These are phyloP conservation scores for Ascochyta pisi DNA, from an alignment of 2,329 filamentous ascomycete species.

Conservation along the genomic window DNA sequence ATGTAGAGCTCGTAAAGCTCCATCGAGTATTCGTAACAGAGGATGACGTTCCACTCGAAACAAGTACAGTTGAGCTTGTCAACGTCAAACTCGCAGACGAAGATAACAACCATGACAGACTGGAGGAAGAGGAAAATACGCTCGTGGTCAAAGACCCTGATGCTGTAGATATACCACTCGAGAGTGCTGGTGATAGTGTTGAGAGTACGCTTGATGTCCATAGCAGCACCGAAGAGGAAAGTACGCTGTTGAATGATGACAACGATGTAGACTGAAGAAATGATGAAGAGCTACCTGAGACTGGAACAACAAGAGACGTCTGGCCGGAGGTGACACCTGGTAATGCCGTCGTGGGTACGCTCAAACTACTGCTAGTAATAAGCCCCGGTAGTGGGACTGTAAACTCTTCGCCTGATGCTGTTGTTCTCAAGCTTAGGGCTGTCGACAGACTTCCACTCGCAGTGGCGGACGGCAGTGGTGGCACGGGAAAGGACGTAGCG, in stretches of 20 bases:
- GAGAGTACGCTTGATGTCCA: not conserved
- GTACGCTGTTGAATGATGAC: not conserved
- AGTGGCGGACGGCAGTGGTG: not conserved
- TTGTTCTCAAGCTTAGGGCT: not conserved
- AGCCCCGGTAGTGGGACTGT: slow-evolving; percentile 15
- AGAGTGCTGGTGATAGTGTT: not conserved
- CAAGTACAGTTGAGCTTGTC: not conserved
- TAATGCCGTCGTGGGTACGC: not conserved
- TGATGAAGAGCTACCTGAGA: not conserved
- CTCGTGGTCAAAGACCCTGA: not conserved
- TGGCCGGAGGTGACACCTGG: not conserved
- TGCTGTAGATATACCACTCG: not conserved
- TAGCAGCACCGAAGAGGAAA: not conserved
- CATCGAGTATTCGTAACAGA: not conserved
- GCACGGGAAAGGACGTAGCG: not conserved
- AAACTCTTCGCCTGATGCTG: slow-evolving; percentile 2
- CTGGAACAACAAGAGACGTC: not conserved
- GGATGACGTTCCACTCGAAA: not conserved
- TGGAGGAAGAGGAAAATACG: not conserved
- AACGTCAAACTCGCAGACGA: not conserved
- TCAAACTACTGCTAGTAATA: not conserved
- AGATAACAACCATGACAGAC: not conserved
- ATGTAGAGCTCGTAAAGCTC: not conserved
- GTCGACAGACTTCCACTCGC: not conserved
- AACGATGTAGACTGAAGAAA: not conserved